Evolutionary conservation across 331 rosid genomes (phyloP).

Genomic region (Acacia concinna): DNA sequence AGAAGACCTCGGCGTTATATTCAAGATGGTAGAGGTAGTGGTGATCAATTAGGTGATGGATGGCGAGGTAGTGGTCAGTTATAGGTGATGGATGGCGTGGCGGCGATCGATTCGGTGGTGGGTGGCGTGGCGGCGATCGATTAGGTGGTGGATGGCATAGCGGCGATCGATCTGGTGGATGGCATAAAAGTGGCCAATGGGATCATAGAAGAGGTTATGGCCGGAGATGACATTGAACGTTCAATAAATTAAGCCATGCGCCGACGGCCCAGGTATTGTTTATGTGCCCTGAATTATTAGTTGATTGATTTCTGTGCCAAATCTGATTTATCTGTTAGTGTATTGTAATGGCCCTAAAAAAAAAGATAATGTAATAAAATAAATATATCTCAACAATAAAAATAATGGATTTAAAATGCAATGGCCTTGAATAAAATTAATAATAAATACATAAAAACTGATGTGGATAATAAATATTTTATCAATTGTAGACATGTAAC

Average conservation of each 20-base stretch:
- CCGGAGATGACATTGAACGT: constrained; percentile 36
- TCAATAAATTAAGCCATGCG: constrained; percentile 36
- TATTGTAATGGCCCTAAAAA: too few relatives aligned
- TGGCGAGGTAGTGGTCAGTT: constrained; percentile 35
- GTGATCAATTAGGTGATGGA: constrained; percentile 25
- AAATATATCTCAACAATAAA: too few relatives aligned
- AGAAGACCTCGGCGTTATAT: constrained; percentile 52
- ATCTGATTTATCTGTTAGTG: too few relatives aligned
- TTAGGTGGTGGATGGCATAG: constrained; percentile 36
- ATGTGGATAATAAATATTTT: too few relatives aligned
- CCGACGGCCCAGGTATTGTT: constrained; percentile 39
- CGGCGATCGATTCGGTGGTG: constrained; percentile 13
- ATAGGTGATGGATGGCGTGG: constrained; percentile 28
- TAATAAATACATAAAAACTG: too few relatives aligned
- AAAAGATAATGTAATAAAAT: too few relatives aligned
- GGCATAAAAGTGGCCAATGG: constrained; percentile 40
- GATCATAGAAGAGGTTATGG: constrained; percentile 34
- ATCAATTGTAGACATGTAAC: too few relatives aligned
- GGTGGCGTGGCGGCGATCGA: constrained; percentile 9
- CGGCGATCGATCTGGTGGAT: constrained; percentile 28
- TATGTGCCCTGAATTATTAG: not conserved
- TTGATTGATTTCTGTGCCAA: constrained; percentile 11
- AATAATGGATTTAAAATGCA: too few relatives aligned
- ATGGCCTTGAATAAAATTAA: too few relatives aligned
- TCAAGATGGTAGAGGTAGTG: constrained; percentile 27